phyloP scores from a whole-genome alignment of 2,329 filamentous ascomycete genomes.

The Mycocentrospora acerina region DNA sequence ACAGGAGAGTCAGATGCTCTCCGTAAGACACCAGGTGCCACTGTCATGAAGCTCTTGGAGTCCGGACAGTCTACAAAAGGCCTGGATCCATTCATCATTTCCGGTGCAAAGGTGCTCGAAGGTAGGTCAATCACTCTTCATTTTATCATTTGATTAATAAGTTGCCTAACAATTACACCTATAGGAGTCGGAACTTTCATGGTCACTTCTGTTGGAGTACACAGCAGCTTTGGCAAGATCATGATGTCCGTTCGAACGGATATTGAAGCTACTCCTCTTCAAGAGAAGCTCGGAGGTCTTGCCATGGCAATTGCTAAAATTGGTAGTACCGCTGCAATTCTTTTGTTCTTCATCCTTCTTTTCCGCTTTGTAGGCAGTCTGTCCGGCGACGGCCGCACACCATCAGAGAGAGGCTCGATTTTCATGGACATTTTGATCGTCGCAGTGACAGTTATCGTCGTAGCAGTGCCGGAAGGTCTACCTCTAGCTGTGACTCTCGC shows the following conservation, averaged over 20 bases:
- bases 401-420: conserved; percentile 34
- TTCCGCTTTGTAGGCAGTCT: conserved; percentile 42
- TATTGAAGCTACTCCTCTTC: conserved; percentile 55
- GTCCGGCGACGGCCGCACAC: conserved; percentile 21
- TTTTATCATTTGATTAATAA: too few relatives aligned
- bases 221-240: conserved; percentile 58
- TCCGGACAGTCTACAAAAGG: conserved; percentile 52
- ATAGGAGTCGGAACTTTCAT: conserved; percentile 57
- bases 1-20: conserved; percentile 73
- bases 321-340: conserved; percentile 43
- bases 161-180: too few relatives aligned
- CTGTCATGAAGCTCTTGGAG: conserved; percentile 59
- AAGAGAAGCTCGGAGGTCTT: conserved; percentile 55
- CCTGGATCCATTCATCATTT: conserved; percentile 66
- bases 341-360: conserved; percentile 44
- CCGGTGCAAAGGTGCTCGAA: conserved; percentile 58
- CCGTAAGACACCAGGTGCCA: conserved; percentile 63
- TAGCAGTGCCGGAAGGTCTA: conserved; percentile 46
- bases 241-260: conserved; percentile 59
- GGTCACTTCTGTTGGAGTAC: conserved; percentile 57
- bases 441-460: conserved; percentile 46
- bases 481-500: conserved; percentile 39
- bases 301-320: conserved; percentile 56
- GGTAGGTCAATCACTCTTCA: too few relatives aligned
- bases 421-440: conserved; percentile 48